Evolutionary conservation across 441 rosid species (phyloP).

Genomic region (Aquilaria agallochum): DNA sequence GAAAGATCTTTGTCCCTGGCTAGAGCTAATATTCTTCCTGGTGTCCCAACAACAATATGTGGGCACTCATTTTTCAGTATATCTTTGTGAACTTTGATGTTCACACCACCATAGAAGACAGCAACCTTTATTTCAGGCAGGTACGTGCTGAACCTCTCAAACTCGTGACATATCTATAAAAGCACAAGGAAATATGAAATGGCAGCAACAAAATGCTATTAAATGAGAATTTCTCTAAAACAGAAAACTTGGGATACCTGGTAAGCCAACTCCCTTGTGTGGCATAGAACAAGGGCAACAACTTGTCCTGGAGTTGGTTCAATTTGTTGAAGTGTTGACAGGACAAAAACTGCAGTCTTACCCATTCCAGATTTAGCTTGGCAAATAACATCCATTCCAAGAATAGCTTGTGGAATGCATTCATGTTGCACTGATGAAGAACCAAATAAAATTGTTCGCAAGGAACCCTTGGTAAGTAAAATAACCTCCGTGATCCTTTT

Average conservation of each 20-base stretch:
- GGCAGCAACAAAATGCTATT: background rate
- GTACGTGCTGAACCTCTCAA: constrained; percentile 93
- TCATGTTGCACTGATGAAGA: constrained; percentile 97
- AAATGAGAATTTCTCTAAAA: background rate
- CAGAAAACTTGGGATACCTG: constrained; percentile 44
- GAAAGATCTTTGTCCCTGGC: constrained; percentile 93
- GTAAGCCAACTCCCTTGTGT: constrained; percentile 95
- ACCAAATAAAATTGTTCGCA: constrained; percentile 73
- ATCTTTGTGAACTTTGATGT: constrained; percentile 85
- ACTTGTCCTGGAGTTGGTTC: constrained; percentile 95
- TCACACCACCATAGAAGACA: constrained; percentile 96
- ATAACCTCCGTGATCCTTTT: constrained; percentile 58
- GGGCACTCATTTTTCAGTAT: constrained; percentile 97
- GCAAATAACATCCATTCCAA: constrained; percentile 98
- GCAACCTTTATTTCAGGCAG: constrained; percentile 89
- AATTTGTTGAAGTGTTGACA: constrained; percentile 89
- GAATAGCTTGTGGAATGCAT: constrained; percentile 97
- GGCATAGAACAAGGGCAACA: constrained; percentile 89
- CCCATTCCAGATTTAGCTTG: constrained; percentile 99
- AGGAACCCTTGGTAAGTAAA: constrained; percentile 82
- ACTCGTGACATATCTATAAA: constrained; percentile 91
- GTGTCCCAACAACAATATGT: constrained; percentile 97
- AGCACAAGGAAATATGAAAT: background rate
- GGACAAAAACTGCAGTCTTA: constrained; percentile 93
- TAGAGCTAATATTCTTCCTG: constrained; percentile 89